phyloP scores from a whole-genome alignment of 2,329 filamentous ascomycete species.

The Fusarium abutilonis region DNA sequence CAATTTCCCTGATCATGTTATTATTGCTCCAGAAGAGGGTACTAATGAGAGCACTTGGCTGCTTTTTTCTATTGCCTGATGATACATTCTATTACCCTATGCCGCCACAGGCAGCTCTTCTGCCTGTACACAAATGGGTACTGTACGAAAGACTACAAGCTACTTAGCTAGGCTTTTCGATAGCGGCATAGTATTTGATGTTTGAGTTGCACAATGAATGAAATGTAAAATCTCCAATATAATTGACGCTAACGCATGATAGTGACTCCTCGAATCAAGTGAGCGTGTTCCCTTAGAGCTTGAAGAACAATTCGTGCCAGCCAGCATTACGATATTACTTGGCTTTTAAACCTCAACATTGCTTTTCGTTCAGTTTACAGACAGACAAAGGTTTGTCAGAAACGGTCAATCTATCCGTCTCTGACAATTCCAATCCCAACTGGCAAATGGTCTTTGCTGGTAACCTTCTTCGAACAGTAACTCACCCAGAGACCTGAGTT shows the following conservation, averaged over 20 bases:
- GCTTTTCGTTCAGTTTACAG: not conserved
- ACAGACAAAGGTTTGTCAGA: rapidly evolving
- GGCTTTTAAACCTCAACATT: not conserved
- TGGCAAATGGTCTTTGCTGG: not conserved
- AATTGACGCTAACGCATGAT: too few relatives aligned
- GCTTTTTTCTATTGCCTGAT: not conserved
- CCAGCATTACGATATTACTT: too few relatives aligned
- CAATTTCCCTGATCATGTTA: too few relatives aligned
- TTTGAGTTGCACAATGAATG: not conserved
- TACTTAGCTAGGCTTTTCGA: not conserved
- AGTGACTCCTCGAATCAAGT: not conserved
- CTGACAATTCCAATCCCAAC: not conserved
- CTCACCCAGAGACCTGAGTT: not conserved
- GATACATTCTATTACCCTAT: not conserved
- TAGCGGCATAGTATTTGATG: too few relatives aligned
- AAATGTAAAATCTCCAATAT: too few relatives aligned
- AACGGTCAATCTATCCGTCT: not conserved
- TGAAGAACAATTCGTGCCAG: not conserved
- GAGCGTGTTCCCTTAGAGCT: not conserved
- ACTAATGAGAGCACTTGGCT: not conserved
- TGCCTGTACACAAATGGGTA: not conserved
- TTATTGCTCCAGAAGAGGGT: not conserved
- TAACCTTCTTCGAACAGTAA: not conserved
- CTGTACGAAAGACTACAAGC: not conserved
- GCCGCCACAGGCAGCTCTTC: not conserved